A percentile compares a stretch with the other conserved stretches of the same genome.
These are phyloP conservation scores for Aspergillus sp. DNA, from an alignment of 2,329 filamentous ascomycete species.

Conservation along the genomic window DNA sequence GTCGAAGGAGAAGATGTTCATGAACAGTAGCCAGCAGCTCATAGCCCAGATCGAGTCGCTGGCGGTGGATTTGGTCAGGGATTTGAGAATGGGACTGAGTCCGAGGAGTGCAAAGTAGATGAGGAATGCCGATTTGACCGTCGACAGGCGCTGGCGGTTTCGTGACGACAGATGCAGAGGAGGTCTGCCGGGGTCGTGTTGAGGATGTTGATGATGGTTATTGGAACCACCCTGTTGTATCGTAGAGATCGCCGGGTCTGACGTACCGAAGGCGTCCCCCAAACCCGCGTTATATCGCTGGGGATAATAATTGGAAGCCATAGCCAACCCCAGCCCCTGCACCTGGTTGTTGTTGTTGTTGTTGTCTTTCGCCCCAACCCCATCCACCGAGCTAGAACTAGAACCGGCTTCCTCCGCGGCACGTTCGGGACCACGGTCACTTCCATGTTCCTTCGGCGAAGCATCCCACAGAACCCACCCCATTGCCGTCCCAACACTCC, in stretches of 20 bases:
- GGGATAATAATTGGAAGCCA: conserved; percentile 26
- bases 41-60: conserved; percentile 96
- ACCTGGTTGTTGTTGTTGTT: conserved; percentile 13
- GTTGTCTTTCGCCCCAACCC: conserved; percentile 18
- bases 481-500: conserved; percentile 70
- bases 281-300: too few species aligned
- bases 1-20: conserved; percentile 98
- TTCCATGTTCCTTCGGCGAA: conserved; percentile 67
- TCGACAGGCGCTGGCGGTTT: conserved; percentile 61
- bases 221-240: conserved; percentile 6
- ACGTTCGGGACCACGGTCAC: conserved; percentile 21
- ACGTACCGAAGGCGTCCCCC: conserved; percentile 34
- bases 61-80: conserved; percentile 84
- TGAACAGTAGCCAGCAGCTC: conserved; percentile 82
- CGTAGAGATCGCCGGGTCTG: conserved; percentile 37
- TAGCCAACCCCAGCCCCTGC: conserved; percentile 37
- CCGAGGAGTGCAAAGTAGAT: conserved; percentile 91
- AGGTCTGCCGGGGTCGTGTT: conserved; percentile 16
- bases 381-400: conserved; percentile 31
- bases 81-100: conserved; percentile 90
- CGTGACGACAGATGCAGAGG: conserved; percentile 41
- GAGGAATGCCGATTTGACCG: conserved; percentile 82
- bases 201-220: conserved; percentile 14
- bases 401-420: conserved; percentile 31
- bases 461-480: conserved; percentile 89